Conservation (phyloP, 495 filamentous ascomycete species). For the Neurospora discreta region DNA sequence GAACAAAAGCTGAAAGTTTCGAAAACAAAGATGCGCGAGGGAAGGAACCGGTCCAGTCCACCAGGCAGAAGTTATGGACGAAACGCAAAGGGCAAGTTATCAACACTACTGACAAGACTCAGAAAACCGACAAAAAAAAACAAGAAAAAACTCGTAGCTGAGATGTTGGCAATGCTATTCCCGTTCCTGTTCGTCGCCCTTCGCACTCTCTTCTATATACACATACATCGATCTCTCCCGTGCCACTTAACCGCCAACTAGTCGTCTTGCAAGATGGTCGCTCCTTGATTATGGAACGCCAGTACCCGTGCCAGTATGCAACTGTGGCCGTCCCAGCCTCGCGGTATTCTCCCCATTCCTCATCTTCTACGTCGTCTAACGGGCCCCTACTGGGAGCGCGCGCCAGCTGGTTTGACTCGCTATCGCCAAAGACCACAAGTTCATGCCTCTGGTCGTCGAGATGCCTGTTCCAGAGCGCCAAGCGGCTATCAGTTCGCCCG, state of each 20-base stretch:
- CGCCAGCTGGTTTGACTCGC: not conserved
- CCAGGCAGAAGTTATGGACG: not conserved
- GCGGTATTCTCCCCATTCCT: not conserved
- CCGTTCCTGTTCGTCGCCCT: not conserved
- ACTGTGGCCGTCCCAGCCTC: not conserved
- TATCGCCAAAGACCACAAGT: not conserved
- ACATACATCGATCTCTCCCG: not conserved
- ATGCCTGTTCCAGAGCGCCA: not conserved
- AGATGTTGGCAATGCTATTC: not conserved
- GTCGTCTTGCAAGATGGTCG: not conserved
- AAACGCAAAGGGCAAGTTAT: not conserved
- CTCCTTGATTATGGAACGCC: not conserved
- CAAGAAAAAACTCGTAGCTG: not conserved
- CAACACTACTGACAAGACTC: not conserved
- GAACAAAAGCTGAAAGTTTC: not conserved
- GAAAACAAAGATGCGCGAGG: not conserved
- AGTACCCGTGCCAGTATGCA: not conserved
- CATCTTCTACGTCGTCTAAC: not conserved
- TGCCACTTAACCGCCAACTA: slow-evolving; percentile 1
- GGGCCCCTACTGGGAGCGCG: not conserved
- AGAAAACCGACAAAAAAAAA: not conserved
- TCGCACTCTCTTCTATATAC: not conserved
- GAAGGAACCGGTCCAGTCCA: not conserved
- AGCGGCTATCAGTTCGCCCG: not conserved
- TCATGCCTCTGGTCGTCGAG: not conserved